Conservation (phyloP, 2,329 filamentous ascomycete species). For the Gyromitra esculenta region DNA sequence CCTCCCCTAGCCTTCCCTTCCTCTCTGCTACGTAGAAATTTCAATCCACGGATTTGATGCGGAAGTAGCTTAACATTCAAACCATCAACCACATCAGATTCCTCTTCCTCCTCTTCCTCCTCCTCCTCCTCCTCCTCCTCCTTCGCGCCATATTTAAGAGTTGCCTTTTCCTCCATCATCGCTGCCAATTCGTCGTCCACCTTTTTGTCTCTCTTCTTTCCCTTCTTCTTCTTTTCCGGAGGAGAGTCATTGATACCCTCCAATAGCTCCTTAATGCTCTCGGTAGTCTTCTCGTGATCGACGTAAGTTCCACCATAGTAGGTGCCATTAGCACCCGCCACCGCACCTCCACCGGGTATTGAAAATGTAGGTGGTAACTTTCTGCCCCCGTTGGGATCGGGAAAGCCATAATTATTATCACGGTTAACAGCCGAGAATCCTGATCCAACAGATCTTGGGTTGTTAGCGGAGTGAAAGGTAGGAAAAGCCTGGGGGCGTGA, state of each 20-base stretch:
- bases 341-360: conserved; percentile 44
- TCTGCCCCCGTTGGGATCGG: conserved; percentile 5
- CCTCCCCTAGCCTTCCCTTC: conserved; percentile 87
- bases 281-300: conserved; percentile 75
- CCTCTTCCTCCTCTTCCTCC: conserved; percentile 65
- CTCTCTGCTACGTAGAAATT: conserved; percentile 95
- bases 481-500: conserved; percentile 46
- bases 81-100: conserved; percentile 71
- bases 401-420: not conserved
- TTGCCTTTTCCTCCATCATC: conserved; percentile 59
- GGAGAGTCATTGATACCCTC: conserved; percentile 83
- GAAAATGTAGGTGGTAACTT: conserved; percentile 44
- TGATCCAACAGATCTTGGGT: not conserved
- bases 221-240: conserved; percentile 63
- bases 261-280: conserved; percentile 81
- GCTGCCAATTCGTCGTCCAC: conserved; percentile 45
- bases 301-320: conserved; percentile 65
- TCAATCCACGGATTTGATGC: conserved; percentile 91
- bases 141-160: conserved; percentile 58
- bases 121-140: conserved; percentile 60
- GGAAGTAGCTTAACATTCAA: conserved; percentile 88
- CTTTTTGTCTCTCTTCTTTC: conserved; percentile 53
- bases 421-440: conserved; percentile 32
- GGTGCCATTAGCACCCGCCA: conserved; percentile 35
- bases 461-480: conserved; percentile 46